Base-by-base conservation (phyloP, 2,329 filamentous ascomycete genomes). In the Pezicula rhizophila region DNA sequence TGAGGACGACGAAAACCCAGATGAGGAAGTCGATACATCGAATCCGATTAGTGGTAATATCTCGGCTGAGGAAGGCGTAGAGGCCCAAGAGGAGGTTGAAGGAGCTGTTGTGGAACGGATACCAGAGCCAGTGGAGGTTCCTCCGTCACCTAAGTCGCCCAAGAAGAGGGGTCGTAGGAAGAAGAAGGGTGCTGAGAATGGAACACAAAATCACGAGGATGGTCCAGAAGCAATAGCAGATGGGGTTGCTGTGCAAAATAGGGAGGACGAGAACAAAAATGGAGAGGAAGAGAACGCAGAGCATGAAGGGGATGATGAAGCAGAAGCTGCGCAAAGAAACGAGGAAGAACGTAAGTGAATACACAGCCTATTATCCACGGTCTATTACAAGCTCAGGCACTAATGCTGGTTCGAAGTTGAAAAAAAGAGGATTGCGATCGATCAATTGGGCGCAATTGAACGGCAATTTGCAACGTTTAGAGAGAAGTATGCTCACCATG, bases 381-480 rank as follows among this genome's bases (percentile, higher is more conserved):
- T 5, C 3, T 7, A 23, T 23, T 23, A 10, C 44, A 58, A 51
- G 55, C 39, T 25, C 26, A 34, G 39, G 42, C 49, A 58, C 65
- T 70, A 53, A 67, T 54, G 51, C 33, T 60, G 59, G 61, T 51
- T 64, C 50, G 52, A 60, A 92, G 88, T 87, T 56, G 80, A 87
- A 60, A 84, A 82, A 63, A 93, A 92, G 70, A 84, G 83, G 62
- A 79, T 80, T 31, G 91, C 91, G 0, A 84, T 91, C 63, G 87
- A 90, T 48, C 82, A 89, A 57, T 78, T 96, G 59, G 77, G 81
- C 15, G 79, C 80, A 15, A 86, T 99, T 39, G 92, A 97, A 65
- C 86, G 86, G 65, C 88, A 93, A 63, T 99, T 99, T 69, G 82
- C 85, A 51, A 79, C 86, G 15, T 88, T 97, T 62, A 81, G 90